Base-by-base conservation (phyloP, 2,329 filamentous ascomycete species). In the Fusarium coicis region DNA sequence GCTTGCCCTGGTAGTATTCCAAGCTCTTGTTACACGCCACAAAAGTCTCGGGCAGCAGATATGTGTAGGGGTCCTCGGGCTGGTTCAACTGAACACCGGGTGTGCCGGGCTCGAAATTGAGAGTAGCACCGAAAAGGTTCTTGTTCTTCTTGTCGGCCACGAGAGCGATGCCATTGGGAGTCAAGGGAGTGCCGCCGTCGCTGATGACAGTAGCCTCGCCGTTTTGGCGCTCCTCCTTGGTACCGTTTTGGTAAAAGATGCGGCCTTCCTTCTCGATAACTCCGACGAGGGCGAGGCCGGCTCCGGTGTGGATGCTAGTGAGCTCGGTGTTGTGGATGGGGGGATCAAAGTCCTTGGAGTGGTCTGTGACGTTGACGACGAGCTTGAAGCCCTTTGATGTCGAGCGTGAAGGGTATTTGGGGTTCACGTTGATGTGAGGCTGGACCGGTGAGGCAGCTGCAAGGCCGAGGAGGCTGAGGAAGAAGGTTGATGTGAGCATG, bases 171-270 rank as follows among this genome's bases (percentile, higher is more conserved):
- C 82, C 83, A 40, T 76, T 80, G 7, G 85, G 83, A 60, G 80
- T 80, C 8, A 78, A 77, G 8, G 83, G 83, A 10, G 78, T 81
- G 37, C 83, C 84, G 23, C 80, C 80, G 66, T 87, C 85, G 32
- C 81, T 82, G 36, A 87, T 61, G 55, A 85, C 76, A 46, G 79
- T 81, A 40, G 81, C 80, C 46, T 73, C 57, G 43, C 77, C 74
- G 40, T 75, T 77, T 23, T 74, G 72, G 11, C 82, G 70, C 43
- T 84, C 80, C 11, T 76, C 64, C 18, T 79, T 80, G 18, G 86
- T 86, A 73, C 84, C 85, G 73, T 88, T 88, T 63, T 85, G 79
- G 81, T 87, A 88, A 75, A 88, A 88, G 65, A 84, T 59, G 12
- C 72, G 72, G n/a, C 72, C 74, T 30, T 66, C 50, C 36, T 67